Evolutionary conservation across 1,284 basidiomycete species (phyloP).

Genomic region (Albatrellus sp.): DNA sequence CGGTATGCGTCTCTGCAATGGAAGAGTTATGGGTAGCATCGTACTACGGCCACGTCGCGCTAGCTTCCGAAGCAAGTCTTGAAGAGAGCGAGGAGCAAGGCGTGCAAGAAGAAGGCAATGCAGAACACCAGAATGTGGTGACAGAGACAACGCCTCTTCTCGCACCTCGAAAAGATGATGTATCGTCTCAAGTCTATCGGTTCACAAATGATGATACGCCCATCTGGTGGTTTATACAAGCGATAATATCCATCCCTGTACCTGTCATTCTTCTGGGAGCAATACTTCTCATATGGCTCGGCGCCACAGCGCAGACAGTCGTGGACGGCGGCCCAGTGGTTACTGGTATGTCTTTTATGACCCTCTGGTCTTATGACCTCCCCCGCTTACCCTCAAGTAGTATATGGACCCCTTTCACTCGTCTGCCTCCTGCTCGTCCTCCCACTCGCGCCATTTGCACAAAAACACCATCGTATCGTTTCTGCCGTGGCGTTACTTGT

Average conservation of each 20-base stretch:
- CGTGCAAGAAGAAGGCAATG: neutral
- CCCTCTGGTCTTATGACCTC: neutral
- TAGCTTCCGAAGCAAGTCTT: neutral
- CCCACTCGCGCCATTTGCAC: slow-evolving; percentile 50
- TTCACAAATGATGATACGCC: slow-evolving; percentile 21
- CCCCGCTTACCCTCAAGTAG: slow-evolving; percentile 20
- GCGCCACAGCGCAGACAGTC: slow-evolving; percentile 44
- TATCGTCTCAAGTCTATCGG: neutral
- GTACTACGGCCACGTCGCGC: slow-evolving; percentile 6
- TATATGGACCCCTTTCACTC: slow-evolving; percentile 36
- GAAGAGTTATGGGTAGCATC: slow-evolving; percentile 21
- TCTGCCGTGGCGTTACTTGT: slow-evolving; percentile 27
- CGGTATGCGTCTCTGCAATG: slow-evolving; percentile 29
- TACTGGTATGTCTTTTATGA: neutral
- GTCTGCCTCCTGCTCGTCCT: slow-evolving; percentile 38
- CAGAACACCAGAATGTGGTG: slow-evolving; percentile 24
- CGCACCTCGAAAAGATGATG: slow-evolving; percentile 1
- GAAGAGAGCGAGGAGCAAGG: slow-evolving; percentile 8
- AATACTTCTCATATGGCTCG: slow-evolving; percentile 35
- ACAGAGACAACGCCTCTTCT: slow-evolving; percentile 39
- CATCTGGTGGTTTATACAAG: slow-evolving; percentile 54
- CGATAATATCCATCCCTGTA: slow-evolving; percentile 42
- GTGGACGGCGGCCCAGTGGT: slow-evolving; percentile 43
- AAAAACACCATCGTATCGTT: slow-evolving; percentile 38
- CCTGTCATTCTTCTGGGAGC: slow-evolving; percentile 49